Evolutionary conservation across 2,329 filamentous ascomycete genomes (phyloP).

Genomic region (Aspergillus novoparasiticus): DNA sequence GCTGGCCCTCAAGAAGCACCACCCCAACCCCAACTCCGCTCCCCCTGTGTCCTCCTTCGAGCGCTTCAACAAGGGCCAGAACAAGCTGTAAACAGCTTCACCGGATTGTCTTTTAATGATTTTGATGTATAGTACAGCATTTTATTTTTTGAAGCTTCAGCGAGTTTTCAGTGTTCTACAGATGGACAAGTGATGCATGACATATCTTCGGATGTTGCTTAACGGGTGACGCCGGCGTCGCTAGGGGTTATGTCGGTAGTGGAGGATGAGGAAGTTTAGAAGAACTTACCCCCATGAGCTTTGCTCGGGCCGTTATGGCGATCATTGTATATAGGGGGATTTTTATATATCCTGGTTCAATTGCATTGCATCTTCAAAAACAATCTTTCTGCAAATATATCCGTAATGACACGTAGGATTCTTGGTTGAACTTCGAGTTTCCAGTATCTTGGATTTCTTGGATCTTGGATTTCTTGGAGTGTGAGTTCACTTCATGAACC

Average conservation of each 20-base stretch:
- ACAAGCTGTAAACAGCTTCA: conserved; percentile 15
- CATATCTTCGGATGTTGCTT: conserved; percentile 13
- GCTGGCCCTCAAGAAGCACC: conserved; percentile 51
- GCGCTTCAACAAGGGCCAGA: conserved; percentile 32
- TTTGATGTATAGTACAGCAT: neutral
- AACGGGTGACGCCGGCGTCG: too few relatives aligned
- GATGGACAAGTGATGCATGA: neutral
- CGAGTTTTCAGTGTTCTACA: neutral
- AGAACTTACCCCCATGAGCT: neutral
- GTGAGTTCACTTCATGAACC: neutral
- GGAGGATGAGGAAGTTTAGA: neutral
- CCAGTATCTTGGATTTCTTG: neutral
- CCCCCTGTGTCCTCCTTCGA: conserved; percentile 42
- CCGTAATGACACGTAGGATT: neutral
- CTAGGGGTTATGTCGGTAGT: too few relatives aligned
- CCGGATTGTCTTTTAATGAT: neutral
- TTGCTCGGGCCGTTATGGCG: neutral
- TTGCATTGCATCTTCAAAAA: neutral
- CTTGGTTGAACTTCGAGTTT: neutral
- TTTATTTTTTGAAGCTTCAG: neutral
- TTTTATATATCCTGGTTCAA: neutral
- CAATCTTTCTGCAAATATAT: neutral
- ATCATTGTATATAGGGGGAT: neutral
- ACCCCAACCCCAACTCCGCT: conserved; percentile 42
- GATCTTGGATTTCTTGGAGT: neutral